These are phyloP conservation scores for Grigorovia jiainica DNA, from an alignment of 805 yeast genomes.

Conservation along the genomic window DNA sequence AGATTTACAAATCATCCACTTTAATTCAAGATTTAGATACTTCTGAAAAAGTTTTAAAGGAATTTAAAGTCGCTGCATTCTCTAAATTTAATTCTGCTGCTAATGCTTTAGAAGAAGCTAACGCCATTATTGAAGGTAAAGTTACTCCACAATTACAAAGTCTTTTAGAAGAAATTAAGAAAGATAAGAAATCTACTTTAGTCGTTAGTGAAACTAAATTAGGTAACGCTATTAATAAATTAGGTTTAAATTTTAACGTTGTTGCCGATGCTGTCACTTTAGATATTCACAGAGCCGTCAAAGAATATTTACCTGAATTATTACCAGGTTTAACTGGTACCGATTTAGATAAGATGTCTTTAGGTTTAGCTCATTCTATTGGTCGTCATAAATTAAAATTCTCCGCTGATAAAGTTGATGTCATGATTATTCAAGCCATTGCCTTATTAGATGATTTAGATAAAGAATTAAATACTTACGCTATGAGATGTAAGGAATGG, in stretches of 20 bases:
- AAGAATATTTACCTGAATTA: conserved; percentile 87
- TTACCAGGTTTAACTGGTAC: conserved; percentile 86
- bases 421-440: conserved; percentile 98
- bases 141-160: conserved; percentile 77
- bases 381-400: conserved; percentile 98
- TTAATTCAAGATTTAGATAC: conserved; percentile 69
- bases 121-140: conserved; percentile 84
- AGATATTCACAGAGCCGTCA: conserved; percentile 90
- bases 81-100: conserved; percentile 93
- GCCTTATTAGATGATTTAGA: conserved; percentile 93
- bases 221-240: conserved; percentile 91
- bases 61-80: conserved; percentile 90
- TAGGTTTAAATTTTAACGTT: conserved; percentile 78
- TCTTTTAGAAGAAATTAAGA: conserved; percentile 64
- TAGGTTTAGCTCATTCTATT: conserved; percentile 96
- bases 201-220: conserved; percentile 92
- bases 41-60: conserved; percentile 77
- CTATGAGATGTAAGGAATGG: conserved; percentile 99
- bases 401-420: conserved; percentile 96
- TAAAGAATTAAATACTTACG: conserved; percentile 94
- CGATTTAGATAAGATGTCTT: conserved; percentile 86
- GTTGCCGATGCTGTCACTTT: conserved; percentile 92
- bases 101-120: conserved; percentile 91
- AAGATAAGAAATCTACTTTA: conserved; percentile 76
- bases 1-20: conserved; percentile 76